A percentile compares a stretch with the other conserved stretches of the same genome.
These are phyloP conservation scores for Phytopythium montanum DNA, from an alignment of 352 stramenopile species.

Conservation along the genomic window DNA sequence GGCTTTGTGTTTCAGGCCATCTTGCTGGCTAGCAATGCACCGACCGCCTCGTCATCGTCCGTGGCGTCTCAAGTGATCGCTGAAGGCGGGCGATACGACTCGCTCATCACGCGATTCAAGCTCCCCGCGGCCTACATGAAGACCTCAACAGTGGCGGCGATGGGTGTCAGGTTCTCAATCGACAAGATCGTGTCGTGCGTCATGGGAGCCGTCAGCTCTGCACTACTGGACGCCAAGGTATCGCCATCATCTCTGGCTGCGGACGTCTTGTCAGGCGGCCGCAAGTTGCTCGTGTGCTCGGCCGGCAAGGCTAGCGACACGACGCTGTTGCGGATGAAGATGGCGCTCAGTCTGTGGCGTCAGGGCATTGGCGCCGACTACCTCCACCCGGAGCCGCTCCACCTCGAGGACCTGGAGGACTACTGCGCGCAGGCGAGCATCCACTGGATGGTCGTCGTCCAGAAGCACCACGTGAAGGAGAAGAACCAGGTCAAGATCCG, in stretches of 20 bases:
- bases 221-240: constrained; percentile 33
- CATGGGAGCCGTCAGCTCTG: constrained; percentile 28
- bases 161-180: constrained; percentile 83
- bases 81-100: constrained; percentile 80
- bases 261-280: constrained; percentile 35
- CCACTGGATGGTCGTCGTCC: constrained; percentile 84
- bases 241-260: constrained; percentile 8
- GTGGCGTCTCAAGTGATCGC: constrained; percentile 64
- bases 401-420: constrained; percentile 80
- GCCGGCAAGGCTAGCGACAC: constrained; percentile 68
- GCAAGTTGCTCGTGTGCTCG: constrained; percentile 74
- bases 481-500: constrained; percentile 87
- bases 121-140: constrained; percentile 76
- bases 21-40: constrained; percentile 24
- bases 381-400: constrained; percentile 73
- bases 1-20: constrained; percentile 86
- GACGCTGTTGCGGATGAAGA: constrained; percentile 73
- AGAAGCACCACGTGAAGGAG: constrained; percentile 78
- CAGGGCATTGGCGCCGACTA: constrained; percentile 76
- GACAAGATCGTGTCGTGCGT: constrained; percentile 84
- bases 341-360: constrained; percentile 71
- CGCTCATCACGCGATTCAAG: constrained; percentile 81
- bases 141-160: constrained; percentile 59
- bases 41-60: constrained; percentile 18
- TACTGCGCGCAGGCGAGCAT: constrained; percentile 76